Evolutionary conservation across 495 filamentous ascomycete genomes (phyloP).

Genomic region (Letharia columbiana): DNA sequence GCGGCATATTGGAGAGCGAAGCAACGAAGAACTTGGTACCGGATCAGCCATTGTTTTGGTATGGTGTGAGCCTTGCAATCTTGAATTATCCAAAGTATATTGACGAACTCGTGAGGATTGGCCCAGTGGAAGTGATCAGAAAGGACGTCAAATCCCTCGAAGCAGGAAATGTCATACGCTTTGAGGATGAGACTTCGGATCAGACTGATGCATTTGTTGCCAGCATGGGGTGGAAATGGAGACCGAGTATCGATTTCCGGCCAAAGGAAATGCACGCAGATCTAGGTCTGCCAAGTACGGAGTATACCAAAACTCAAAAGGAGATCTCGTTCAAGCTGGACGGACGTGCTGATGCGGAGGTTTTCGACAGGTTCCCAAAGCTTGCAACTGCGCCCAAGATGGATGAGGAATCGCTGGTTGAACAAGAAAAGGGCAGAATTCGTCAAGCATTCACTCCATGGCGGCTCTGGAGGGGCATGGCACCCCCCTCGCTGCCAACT

Average conservation of each 20-base stretch:
- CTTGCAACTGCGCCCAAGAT: background rate
- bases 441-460: slow-evolving; percentile 13
- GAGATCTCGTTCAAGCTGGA: slow-evolving; percentile 21
- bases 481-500: slow-evolving; percentile 12
- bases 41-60: slow-evolving; percentile 56
- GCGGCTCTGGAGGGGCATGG: slow-evolving; percentile 21
- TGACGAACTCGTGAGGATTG: slow-evolving; percentile 51
- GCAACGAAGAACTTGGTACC: slow-evolving; percentile 58
- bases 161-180: slow-evolving; percentile 39
- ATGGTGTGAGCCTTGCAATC: slow-evolving; percentile 52
- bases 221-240: slow-evolving; percentile 60
- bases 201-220: slow-evolving; percentile 58
- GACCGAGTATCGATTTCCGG: slow-evolving; percentile 54
- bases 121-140: slow-evolving; percentile 50
- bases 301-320: slow-evolving; percentile 10
- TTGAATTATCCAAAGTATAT: slow-evolving; percentile 62
- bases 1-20: slow-evolving; percentile 51
- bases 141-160: slow-evolving; percentile 50
- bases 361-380: slow-evolving; percentile 54
- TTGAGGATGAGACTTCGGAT: slow-evolving; percentile 48
- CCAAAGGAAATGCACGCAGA: slow-evolving; percentile 40
- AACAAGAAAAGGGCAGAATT: background rate
- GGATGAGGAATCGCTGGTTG: background rate
- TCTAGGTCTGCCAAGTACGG: slow-evolving; percentile 28
- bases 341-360: slow-evolving; percentile 52